A percentile compares a stretch with the other conserved stretches of the same genome.
These are phyloP conservation scores for Primulina eburnea DNA, from an alignment of 257 asterid species.

Conservation along the genomic window DNA sequence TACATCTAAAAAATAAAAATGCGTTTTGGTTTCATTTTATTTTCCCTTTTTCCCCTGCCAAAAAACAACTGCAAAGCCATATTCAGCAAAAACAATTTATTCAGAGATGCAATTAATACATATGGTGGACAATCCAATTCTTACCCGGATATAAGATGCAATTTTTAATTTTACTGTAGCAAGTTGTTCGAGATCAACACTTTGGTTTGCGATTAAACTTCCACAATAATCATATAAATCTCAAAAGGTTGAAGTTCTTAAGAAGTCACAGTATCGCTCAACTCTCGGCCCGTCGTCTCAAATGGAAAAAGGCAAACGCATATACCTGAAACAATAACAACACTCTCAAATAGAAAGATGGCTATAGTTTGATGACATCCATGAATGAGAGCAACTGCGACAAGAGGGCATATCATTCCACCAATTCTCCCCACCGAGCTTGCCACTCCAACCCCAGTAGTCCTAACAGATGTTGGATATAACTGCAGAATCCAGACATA, in stretches of 20 bases:
- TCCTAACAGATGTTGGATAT: slow-evolving; percentile 61
- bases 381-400: slow-evolving; percentile 60
- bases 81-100: too few species aligned
- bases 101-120: too few species aligned
- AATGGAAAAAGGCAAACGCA: slow-evolving; percentile 55
- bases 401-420: slow-evolving; percentile 61
- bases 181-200: neutral
- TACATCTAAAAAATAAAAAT: too few species aligned
- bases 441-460: slow-evolving; percentile 62
- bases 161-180: too few species aligned
- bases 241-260: neutral
- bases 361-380: slow-evolving; percentile 61
- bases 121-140: too few species aligned
- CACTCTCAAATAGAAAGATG: slow-evolving; percentile 44
- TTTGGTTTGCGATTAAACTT: too few species aligned
- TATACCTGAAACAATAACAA: slow-evolving; percentile 42
- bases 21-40: too few species aligned
- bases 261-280: slow-evolving; percentile 35
- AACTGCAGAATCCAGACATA: slow-evolving; percentile 31
- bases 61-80: too few species aligned
- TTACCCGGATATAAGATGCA: too few species aligned
- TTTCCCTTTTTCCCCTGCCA: too few species aligned
- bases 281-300: slow-evolving; percentile 54
- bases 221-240: neutral
- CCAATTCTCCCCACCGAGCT: slow-evolving; percentile 65